Conservation (phyloP, 306 rosid genomes). For the Vigna mungo region DNA sequence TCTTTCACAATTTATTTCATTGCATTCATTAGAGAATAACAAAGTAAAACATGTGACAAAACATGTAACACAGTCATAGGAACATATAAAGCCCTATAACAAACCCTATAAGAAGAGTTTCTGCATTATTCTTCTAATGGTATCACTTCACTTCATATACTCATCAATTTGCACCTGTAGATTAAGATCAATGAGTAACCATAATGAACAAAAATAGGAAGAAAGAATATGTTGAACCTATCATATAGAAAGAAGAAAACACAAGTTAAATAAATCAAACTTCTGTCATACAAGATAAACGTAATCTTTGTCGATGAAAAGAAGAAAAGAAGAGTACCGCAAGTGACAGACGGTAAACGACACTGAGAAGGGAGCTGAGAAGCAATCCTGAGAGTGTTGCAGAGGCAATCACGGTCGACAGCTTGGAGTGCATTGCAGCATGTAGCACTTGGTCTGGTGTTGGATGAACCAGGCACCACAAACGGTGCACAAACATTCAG, state of each 20-base stretch:
- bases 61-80: no score
- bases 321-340: constrained; percentile 39
- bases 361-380: constrained; percentile 65
- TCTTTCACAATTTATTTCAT: constrained; percentile 8
- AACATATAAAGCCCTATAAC: no score
- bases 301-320: no score
- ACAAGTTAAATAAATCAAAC: no score
- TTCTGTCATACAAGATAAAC: no score
- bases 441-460: constrained; percentile 47
- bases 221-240: no score
- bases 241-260: no score
- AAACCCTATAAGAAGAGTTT: no score
- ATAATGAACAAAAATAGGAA: no score
- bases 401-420: constrained; percentile 61
- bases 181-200: background rate
- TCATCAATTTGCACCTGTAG: background rate
- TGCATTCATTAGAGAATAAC: background rate
- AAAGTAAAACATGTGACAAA: no score
- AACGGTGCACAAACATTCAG: constrained; percentile 66
- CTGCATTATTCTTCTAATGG: constrained; percentile 1
- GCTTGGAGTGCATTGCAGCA: constrained; percentile 67
- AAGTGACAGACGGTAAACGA: constrained; percentile 53
- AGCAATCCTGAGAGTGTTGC: constrained; percentile 68
- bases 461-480: constrained; percentile 64
- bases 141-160: background rate